Evolutionary conservation across 202 grass and related monocot species (phyloP).

Genomic region (Hordeum pubiflorum): DNA sequence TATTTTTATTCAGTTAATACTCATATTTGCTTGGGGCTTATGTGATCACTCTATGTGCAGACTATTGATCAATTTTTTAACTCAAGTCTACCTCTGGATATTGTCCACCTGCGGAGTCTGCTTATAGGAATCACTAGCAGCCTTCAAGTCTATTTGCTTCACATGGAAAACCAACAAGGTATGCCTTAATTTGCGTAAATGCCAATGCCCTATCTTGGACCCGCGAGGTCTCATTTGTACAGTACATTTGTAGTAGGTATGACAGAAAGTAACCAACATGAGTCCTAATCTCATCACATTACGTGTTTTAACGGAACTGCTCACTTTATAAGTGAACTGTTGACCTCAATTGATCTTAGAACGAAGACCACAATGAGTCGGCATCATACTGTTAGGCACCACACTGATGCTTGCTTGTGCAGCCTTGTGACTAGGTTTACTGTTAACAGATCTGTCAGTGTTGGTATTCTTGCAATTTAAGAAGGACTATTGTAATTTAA

Average conservation of each 20-base stretch:
- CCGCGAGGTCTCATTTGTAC: neutral
- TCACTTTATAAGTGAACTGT: neutral
- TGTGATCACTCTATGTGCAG: slow-evolving; percentile 43
- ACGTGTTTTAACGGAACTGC: neutral
- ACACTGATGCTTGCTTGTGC: neutral
- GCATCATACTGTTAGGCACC: neutral
- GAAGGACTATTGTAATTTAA: neutral
- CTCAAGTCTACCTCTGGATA: slow-evolving; percentile 60
- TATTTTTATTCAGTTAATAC: slow-evolving; percentile 8
- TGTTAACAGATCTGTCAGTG: neutral
- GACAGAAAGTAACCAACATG: neutral
- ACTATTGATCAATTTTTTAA: slow-evolving; percentile 81
- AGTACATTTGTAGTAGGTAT: neutral
- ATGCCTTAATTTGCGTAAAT: slow-evolving; percentile 16
- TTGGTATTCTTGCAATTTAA: neutral
- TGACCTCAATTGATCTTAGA: neutral
- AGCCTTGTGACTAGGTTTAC: neutral
- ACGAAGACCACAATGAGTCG: neutral
- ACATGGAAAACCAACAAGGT: slow-evolving; percentile 90
- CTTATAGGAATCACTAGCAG: slow-evolving; percentile 69
- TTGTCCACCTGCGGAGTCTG: slow-evolving; percentile 70
- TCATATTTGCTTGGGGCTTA: slow-evolving; percentile 21
- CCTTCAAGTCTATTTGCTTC: slow-evolving; percentile 76
- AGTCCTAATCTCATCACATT: neutral
- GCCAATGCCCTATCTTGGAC: neutral